Evolutionary conservation across 805 yeast genomes (phyloP), one percentile per base, ranked within the genome.

Genomic region (Metschnikowia noctiluminum): DNA sequence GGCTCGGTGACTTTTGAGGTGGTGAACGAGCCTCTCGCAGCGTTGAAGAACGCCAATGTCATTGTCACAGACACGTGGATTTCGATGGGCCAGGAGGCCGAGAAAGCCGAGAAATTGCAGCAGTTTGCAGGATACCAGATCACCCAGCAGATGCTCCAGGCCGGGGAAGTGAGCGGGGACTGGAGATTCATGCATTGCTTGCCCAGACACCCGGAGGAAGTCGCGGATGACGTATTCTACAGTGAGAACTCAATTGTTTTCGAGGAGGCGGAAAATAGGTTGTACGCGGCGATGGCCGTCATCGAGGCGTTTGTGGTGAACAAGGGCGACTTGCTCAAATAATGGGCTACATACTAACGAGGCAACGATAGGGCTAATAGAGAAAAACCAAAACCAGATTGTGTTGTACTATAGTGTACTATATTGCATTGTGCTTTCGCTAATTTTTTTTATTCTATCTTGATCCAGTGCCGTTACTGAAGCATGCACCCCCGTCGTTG

Each of bases 161-260:
- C 71, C 12, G 87, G 88, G 6, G 79, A 78, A 39, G 85, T 87
- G 39, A 76, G 77, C 48, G 45, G 73, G 14, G 69, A 79, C 62
- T 92, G 92, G 87, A 89, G 82, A 65, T 94, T 94, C 70, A 91
- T 94, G 98, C 99, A 94, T 67, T 94, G 99, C 69, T 76, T 94
- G 58, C 99, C 99, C 55, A 85, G 99, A 70, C 96, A 94, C 60
- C 79, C 81, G 28, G 97, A 91, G 66, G 99, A 94, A 69, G 99
- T 94, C 35, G 79, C 82, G 35, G 99, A 94, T 66, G 96, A 87
- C 40, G 94, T 94, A 1, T 94, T 94, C 64, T 92, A 92, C 71
- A 74, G 90, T 46, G 82, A 82, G 32, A 62, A 62, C 37, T 89
- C 97, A 2, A 70, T 94, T 48, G 99, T 94, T 3, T 94, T 94